These are phyloP conservation scores for Saprolegnia diclina DNA, from an alignment of 352 stramenopile genomes.

Conservation along the genomic window DNA sequence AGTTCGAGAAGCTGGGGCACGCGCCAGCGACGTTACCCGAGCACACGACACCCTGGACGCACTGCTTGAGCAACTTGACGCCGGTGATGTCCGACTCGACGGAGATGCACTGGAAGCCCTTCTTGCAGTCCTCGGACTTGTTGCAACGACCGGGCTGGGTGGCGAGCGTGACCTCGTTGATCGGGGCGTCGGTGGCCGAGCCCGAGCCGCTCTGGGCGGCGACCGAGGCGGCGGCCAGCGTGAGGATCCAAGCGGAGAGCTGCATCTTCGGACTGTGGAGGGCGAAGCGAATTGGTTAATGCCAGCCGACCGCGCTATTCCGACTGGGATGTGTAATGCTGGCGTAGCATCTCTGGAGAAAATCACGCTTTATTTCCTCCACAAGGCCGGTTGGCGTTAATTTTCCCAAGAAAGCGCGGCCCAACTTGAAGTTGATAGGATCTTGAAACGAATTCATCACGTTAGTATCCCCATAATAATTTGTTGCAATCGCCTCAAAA, in stretches of 20 bases:
- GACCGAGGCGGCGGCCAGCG: background rate
- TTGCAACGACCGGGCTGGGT: conserved; percentile 39
- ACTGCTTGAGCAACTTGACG: conserved; percentile 65
- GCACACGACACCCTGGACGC: conserved; percentile 55
- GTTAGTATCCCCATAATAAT: too few relatives aligned
- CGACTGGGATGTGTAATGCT: conserved; percentile 1
- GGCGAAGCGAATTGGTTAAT: conserved; percentile 13
- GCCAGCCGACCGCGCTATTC: background rate
- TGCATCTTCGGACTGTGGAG: background rate
- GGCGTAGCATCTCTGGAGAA: background rate
- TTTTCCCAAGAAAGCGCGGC: background rate
- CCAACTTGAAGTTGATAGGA: too few relatives aligned
- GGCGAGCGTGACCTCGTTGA: background rate
- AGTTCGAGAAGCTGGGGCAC: conserved; percentile 66
- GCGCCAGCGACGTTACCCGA: conserved; percentile 55
- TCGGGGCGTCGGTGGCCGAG: background rate
- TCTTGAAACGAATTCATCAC: too few relatives aligned
- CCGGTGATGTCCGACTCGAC: conserved; percentile 58
- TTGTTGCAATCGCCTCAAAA: too few relatives aligned
- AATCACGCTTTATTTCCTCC: background rate
- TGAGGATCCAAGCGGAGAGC: background rate
- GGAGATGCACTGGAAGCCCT: conserved; percentile 56
- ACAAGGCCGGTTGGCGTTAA: background rate
- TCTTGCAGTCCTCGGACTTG: conserved; percentile 47
- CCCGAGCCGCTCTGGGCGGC: background rate